phyloP scores from a whole-genome alignment of 371 early-diverging fungal species.

The Coemansia sp. region DNA sequence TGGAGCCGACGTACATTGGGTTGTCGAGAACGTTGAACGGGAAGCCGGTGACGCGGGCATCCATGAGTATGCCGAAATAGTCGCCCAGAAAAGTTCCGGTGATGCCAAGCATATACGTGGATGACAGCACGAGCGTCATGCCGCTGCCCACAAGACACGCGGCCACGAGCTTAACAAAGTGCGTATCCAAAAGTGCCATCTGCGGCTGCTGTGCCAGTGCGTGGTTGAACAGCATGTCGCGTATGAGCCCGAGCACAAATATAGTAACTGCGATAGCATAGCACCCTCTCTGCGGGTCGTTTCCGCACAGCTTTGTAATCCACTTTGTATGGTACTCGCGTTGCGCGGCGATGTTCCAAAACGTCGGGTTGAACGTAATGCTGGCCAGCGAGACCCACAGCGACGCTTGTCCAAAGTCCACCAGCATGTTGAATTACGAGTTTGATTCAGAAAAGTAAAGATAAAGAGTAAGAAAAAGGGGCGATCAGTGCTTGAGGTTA shows the following conservation, averaged over 20 bases:
- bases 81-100: slow-evolving; percentile 93
- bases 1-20: slow-evolving; percentile 95
- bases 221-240: slow-evolving; percentile 73
- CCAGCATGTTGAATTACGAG: neutral
- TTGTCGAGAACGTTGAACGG: slow-evolving; percentile 90
- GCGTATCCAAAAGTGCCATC: slow-evolving; percentile 55
- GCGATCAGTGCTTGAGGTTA: slow-evolving; percentile 10
- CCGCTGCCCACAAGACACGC: slow-evolving; percentile 63
- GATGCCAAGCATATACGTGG: slow-evolving; percentile 84
- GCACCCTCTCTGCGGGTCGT: slow-evolving; percentile 70
- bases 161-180: slow-evolving; percentile 56
- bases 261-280: slow-evolving; percentile 79
- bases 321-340: slow-evolving; percentile 73
- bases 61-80: slow-evolving; percentile 93
- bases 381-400: slow-evolving; percentile 67
- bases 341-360: slow-evolving; percentile 89
- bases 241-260: slow-evolving; percentile 75
- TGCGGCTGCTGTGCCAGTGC: slow-evolving; percentile 73
- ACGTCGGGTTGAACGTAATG: slow-evolving; percentile 84
- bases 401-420: slow-evolving; percentile 67
- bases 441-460: no score
- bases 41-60: slow-evolving; percentile 80
- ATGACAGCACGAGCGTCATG: slow-evolving; percentile 76
- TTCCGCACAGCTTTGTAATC: slow-evolving; percentile 71
- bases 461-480: neutral